These are phyloP conservation scores for Debaryomyces robertsiae DNA, from an alignment of 1,139 yeast species.

Conservation along the genomic window DNA sequence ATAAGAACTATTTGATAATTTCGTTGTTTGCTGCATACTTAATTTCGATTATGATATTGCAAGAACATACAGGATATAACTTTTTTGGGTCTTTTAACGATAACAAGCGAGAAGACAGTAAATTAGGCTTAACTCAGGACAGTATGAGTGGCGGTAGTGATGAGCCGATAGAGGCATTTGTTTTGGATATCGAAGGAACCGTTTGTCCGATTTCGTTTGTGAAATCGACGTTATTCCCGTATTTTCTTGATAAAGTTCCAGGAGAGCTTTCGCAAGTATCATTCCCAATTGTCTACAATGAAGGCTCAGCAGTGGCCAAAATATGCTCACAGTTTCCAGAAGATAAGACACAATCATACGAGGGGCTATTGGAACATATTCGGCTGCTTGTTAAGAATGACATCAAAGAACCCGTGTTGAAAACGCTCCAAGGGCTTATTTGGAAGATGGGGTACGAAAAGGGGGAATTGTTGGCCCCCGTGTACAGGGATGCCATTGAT, in stretches of 20 bases:
- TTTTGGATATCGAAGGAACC: conserved; percentile 89
- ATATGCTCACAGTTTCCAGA: conserved; percentile 51
- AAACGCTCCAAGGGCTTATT: conserved; percentile 77
- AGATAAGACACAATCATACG: conserved; percentile 26
- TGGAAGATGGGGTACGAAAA: conserved; percentile 80
- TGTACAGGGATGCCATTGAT: conserved; percentile 71
- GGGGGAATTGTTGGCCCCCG: conserved; percentile 77
- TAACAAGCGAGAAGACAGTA: neutral
- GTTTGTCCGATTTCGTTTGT: conserved; percentile 90
- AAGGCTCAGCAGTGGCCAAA: conserved; percentile 22
- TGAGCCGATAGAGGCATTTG: conserved; percentile 20
- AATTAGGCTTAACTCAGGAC: no score
- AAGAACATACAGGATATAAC: conserved; percentile 4
- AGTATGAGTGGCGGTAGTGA: neutral
- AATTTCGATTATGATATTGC: no score
- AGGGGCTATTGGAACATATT: conserved; percentile 48
- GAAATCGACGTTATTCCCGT: conserved; percentile 64
- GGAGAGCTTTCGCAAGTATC: conserved; percentile 25
- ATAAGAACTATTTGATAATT: neutral
- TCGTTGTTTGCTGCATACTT: no score
- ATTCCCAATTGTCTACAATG: conserved; percentile 35
- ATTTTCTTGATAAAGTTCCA: conserved; percentile 41
- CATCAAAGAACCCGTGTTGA: conserved; percentile 75
- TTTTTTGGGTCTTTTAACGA: neutral
- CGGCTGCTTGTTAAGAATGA: conserved; percentile 61